phyloP scores from a whole-genome alignment of 2,329 filamentous ascomycete genomes.

The Paecilomyces variotii region DNA sequence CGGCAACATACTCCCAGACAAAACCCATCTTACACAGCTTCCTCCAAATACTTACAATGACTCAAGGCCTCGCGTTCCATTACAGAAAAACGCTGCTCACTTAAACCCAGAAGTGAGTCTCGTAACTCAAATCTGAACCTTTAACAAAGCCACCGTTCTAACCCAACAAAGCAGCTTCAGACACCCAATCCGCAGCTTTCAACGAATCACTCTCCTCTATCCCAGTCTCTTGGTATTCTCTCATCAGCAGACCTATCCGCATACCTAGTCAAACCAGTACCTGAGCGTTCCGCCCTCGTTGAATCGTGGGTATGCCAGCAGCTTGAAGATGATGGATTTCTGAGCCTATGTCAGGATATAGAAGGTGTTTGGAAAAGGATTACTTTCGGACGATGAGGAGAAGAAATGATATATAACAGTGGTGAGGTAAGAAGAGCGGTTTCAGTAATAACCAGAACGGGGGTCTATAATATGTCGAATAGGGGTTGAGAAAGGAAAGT shows the following conservation, averaged over 20 bases:
- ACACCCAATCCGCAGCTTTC: background rate
- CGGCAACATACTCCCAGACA: background rate
- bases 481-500: too few species aligned
- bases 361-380: constrained; percentile 34
- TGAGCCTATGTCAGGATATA: constrained; percentile 32
- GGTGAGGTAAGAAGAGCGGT: too few species aligned
- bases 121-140: background rate
- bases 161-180: background rate
- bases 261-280: constrained; percentile 21
- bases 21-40: background rate
- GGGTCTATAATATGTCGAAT: too few species aligned
- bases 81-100: background rate
- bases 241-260: constrained; percentile 19
- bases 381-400: constrained; percentile 24
- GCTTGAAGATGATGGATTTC: constrained; percentile 34
- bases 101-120: background rate
- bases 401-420: background rate
- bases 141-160: background rate
- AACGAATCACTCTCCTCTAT: background rate
- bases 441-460: too few species aligned
- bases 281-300: constrained; percentile 25
- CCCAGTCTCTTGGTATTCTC: background rate
- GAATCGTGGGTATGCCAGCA: constrained; percentile 35
- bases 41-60: background rate
- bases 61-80: background rate